Conservation (phyloP, 1,139 yeast genomes). For the Yamadazyma spencermartinsiae region DNA sequence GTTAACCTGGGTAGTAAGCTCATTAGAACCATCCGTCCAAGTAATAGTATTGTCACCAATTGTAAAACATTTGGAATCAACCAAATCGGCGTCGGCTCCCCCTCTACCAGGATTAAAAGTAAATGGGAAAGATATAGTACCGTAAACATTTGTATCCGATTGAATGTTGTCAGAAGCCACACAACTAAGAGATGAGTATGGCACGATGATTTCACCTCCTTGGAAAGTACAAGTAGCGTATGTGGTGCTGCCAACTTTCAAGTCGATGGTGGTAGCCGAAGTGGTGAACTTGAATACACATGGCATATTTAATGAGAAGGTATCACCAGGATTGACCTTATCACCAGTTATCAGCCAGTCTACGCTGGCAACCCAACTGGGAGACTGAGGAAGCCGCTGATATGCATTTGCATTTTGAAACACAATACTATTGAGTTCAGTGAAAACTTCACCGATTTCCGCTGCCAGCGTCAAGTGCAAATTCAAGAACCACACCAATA, state of each 20-base stretch:
- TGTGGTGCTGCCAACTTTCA: slow-evolving; percentile 17
- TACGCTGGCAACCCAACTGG: slow-evolving; percentile 28
- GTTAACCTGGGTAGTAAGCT: slow-evolving; percentile 19
- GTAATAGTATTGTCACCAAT: slow-evolving; percentile 28
- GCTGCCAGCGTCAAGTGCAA: background rate
- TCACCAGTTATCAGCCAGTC: slow-evolving; percentile 25
- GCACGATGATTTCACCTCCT: slow-evolving; percentile 25
- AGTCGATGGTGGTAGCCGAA: slow-evolving; percentile 14
- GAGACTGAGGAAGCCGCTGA: slow-evolving; percentile 6
- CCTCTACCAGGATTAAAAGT: slow-evolving; percentile 29
- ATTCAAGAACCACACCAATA: background rate
- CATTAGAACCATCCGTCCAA: slow-evolving; percentile 29
- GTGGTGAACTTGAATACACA: slow-evolving; percentile 33
- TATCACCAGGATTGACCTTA: slow-evolving; percentile 27
- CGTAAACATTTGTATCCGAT: slow-evolving; percentile 18
- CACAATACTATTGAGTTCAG: background rate
- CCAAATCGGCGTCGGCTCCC: slow-evolving; percentile 19
- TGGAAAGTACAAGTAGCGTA: slow-evolving; percentile 29
- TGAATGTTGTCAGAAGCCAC: slow-evolving; percentile 18
- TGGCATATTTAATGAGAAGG: slow-evolving; percentile 31
- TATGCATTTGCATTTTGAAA: background rate
- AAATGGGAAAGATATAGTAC: slow-evolving; percentile 27
- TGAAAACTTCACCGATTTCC: background rate
- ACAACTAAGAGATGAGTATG: slow-evolving; percentile 28
- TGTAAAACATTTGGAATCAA: slow-evolving; percentile 20